Evolutionary conservation across 2,329 filamentous ascomycete genomes (phyloP), one percentile per base, ranked within the genome.

Genomic region (Trematosphaeria pertusa): DNA sequence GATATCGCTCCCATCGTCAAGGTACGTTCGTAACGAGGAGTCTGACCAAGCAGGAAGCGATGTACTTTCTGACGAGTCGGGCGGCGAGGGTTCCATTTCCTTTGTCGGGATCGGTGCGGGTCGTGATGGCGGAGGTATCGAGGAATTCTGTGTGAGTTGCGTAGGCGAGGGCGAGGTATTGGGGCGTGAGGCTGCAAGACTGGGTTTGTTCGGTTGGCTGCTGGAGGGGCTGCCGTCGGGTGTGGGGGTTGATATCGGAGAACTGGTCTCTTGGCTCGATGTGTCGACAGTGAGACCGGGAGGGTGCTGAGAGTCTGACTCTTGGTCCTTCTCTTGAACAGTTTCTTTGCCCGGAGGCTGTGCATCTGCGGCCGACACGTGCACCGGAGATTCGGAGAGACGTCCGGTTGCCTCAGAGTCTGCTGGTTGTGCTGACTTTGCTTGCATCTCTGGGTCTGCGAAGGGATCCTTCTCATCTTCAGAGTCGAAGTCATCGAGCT

Each of bases 1-100:
- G 58, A 99, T 91, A 54, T 96, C 91, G 24, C 87, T 86, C 50
- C 90, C 86, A 58, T 94, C 91, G 58, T 97, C 93, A 62, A 97
- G 88, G 73, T 97, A 99, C 11, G 89, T 87, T 49, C 91, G 85
- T 20, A 99, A 81, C 60, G 86, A 89, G 45, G 85, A 81, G 70
- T 97, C 93, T 52, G 91, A 93, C 94, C 94, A 99, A 0, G 85
- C 83, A 19, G 86, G 81, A 15, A 81, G 80, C 12, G 78, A 77
- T 12, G 81, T 77, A 18, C 82, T 80, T 20, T 68, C 62, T 1
- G 68, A 67, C 1, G 64, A 71, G 15, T 50, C 46, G 11, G 63
- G 68, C 5, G 69, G 64, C 20, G 65, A 66, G 0, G 52, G 46
- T 28, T 56, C 55, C 30, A 58, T 61, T 36, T 64, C 53, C 48